Evolutionary conservation across 805 yeast genomes (phyloP).

Genomic region (Suhomyces kilbournensis): DNA sequence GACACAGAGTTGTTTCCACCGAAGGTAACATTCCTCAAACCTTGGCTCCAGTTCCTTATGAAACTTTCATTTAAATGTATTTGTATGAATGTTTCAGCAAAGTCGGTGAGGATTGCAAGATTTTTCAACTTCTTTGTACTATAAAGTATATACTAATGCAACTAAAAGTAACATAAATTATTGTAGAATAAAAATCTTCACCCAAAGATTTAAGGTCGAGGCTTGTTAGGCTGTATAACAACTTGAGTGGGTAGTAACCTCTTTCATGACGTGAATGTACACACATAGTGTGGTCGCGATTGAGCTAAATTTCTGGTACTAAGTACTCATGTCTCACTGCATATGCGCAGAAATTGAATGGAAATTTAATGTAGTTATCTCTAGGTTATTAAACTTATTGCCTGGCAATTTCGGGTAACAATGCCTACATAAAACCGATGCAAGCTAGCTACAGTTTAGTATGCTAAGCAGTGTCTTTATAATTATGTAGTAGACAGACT

Average conservation of each 20-base stretch:
- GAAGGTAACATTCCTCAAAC: slow-evolving; percentile 88
- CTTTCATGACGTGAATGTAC: neutral
- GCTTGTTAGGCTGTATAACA: neutral
- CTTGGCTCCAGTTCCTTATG: slow-evolving; percentile 98
- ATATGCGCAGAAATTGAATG: neutral
- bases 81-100: slow-evolving; percentile 5
- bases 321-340: neutral
- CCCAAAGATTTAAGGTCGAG: neutral
- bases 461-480: neutral
- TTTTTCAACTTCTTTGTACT: slow-evolving; percentile 1
- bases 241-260: neutral
- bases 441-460: neutral
- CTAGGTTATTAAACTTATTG: neutral
- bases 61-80: slow-evolving; percentile 85
- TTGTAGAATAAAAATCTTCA: neutral
- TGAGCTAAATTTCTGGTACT: neutral
- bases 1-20: slow-evolving; percentile 78
- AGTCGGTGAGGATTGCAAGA: neutral
- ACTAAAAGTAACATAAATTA: slow-evolving; percentile 7
- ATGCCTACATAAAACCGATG: neutral
- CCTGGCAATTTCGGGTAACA: neutral
- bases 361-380: too few relatives aligned
- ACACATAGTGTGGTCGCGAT: neutral
- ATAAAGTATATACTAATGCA: slow-evolving; percentile 8
- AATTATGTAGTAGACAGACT: neutral